Conservation (phyloP, 2,329 filamentous ascomycete species). For the Fusarium dimerum region DNA sequence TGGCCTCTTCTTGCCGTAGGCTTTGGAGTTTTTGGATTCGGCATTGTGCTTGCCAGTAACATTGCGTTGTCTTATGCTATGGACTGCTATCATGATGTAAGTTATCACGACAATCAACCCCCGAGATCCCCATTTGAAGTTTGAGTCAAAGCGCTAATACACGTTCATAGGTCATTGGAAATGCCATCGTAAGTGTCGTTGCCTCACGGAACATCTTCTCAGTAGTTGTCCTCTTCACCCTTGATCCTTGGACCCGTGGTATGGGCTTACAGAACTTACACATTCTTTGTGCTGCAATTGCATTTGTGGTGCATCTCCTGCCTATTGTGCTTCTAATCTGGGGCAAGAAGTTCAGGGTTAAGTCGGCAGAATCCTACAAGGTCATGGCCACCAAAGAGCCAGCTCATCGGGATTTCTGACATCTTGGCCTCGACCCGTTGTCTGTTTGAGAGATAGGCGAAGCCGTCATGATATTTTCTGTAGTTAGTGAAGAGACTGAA, state of each 20-base stretch:
- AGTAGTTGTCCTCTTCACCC: constrained; percentile 11
- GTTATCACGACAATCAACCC: background rate
- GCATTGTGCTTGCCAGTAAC: background rate
- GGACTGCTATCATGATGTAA: background rate
- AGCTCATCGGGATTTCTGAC: background rate
- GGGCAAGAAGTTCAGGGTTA: constrained; percentile 13
- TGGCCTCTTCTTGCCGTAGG: background rate
- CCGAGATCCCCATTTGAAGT: background rate
- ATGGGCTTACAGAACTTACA: constrained; percentile 22
- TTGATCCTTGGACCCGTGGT: constrained; percentile 11
- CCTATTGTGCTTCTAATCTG: constrained; percentile 15
- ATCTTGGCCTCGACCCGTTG: background rate
- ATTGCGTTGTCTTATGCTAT: background rate
- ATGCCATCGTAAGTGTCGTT: constrained; percentile 16
- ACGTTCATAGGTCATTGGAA: constrained; percentile 9
- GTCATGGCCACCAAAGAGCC: background rate
- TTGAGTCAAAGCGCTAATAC: background rate
- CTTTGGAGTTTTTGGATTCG: background rate
- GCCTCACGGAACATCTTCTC: constrained; percentile 20
- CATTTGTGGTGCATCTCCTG: constrained; percentile 11
- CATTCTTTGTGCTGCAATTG: constrained; percentile 12
- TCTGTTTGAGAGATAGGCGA: too few relatives aligned
- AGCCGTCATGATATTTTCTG: too few relatives aligned
- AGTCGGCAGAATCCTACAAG: background rate
- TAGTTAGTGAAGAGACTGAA: too few relatives aligned